These are phyloP conservation scores for Dothidotthia symphoricarpi DNA, from an alignment of 2,329 filamentous ascomycete species.

Conservation along the genomic window DNA sequence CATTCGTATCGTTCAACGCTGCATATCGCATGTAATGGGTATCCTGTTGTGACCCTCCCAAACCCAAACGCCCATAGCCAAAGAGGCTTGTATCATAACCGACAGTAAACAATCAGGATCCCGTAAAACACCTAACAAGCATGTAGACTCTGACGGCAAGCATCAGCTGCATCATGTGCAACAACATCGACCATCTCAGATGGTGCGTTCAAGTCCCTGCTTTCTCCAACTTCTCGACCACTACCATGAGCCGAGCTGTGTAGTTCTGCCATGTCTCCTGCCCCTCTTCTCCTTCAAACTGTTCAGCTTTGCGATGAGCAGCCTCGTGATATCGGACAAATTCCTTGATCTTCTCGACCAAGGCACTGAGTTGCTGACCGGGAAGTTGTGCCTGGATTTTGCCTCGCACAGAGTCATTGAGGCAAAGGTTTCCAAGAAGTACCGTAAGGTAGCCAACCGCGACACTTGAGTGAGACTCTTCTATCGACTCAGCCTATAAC, in stretches of 20 bases:
- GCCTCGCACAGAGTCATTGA: conserved; percentile 51
- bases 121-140: conserved; percentile 8
- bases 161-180: not conserved
- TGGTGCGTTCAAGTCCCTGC: conserved; percentile 8
- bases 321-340: conserved; percentile 61
- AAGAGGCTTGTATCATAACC: conserved; percentile 1
- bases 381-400: conserved; percentile 47
- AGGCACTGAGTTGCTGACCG: conserved; percentile 47
- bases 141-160: conserved; percentile 1
- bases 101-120: not conserved
- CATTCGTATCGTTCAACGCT: conserved; percentile 4
- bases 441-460: conserved; percentile 84
- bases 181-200: conserved; percentile 1
- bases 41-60: conserved; percentile 16
- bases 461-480: conserved; percentile 77
- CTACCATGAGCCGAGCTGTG: conserved; percentile 54
- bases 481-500: conserved; percentile 51
- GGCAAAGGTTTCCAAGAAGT: conserved; percentile 75
- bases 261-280: conserved; percentile 50
- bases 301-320: conserved; percentile 52
- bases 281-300: conserved; percentile 50
- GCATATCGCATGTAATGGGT: conserved; percentile 6
- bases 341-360: conserved; percentile 60
- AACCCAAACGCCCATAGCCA: conserved; percentile 7
- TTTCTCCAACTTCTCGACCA: conserved; percentile 49